Percentiles rank a stretch among this genome's conserved stretches.
Conservation (phyloP, 2,329 filamentous ascomycete species). For the Sporothrix schenckii region DNA sequence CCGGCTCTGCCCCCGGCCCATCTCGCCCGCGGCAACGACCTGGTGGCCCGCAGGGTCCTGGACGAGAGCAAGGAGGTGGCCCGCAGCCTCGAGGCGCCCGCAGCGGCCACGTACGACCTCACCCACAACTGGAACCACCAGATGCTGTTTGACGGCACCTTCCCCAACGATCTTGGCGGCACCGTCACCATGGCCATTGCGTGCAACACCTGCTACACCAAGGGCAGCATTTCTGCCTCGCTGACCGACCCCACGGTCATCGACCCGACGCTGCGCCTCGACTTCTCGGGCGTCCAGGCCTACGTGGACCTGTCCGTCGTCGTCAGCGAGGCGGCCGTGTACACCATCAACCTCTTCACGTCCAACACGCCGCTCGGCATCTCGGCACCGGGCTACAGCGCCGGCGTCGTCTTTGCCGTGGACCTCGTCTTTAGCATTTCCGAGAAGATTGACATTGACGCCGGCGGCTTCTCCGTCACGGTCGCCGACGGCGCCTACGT, state of each 20-base stretch:
- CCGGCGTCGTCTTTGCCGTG: conserved; percentile 54
- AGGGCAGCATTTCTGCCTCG: conserved; percentile 52
- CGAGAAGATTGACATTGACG: conserved; percentile 53
- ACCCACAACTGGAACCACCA: conserved; percentile 35
- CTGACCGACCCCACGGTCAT: conserved; percentile 47
- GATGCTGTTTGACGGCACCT: conserved; percentile 32
- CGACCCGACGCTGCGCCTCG: conserved; percentile 49
- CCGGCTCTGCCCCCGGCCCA: conserved; percentile 26
- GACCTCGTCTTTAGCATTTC: conserved; percentile 56
- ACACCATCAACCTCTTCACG: conserved; percentile 55
- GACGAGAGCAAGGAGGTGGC: conserved; percentile 30
- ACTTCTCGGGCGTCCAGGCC: conserved; percentile 55
- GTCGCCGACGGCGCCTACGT: conserved; percentile 51
- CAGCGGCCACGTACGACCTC: conserved; percentile 34
- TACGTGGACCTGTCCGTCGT: conserved; percentile 55
- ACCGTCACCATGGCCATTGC: conserved; percentile 42
- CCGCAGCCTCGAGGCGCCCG: conserved; percentile 34
- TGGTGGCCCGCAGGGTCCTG: conserved; percentile 34
- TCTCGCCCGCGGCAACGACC: conserved; percentile 32
- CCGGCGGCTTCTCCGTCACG: conserved; percentile 54
- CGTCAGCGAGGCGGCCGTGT: conserved; percentile 51
- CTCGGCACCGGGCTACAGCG: conserved; percentile 47
- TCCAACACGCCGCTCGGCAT: conserved; percentile 51
- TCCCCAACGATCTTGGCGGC: conserved; percentile 27
- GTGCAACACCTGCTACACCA: conserved; percentile 55